These are phyloP conservation scores for Ogataea minuta DNA, from an alignment of 805 yeast genomes.

Conservation along the genomic window DNA sequence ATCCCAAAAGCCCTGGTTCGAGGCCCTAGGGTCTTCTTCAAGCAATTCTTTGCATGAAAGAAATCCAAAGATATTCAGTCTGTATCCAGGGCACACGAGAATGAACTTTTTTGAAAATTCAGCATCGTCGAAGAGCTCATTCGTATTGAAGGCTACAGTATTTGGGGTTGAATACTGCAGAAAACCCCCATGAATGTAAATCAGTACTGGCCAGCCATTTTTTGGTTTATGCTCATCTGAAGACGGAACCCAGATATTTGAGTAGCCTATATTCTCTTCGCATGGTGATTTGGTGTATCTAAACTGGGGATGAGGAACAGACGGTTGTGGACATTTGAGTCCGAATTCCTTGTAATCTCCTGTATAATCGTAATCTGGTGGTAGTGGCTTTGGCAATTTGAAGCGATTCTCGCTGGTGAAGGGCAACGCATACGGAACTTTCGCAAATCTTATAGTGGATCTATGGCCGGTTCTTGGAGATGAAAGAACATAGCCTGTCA, in stretches of 20 bases:
- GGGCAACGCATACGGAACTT: constrained; percentile 37
- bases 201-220: constrained; percentile 42
- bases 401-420: constrained; percentile 34
- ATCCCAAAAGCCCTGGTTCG: constrained; percentile 45
- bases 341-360: constrained; percentile 39
- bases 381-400: constrained; percentile 30
- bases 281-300: constrained; percentile 27
- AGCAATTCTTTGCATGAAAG: constrained; percentile 38
- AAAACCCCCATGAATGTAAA: constrained; percentile 46
- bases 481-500: constrained; percentile 29
- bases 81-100: constrained; percentile 38
- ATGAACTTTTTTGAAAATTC: constrained; percentile 35
- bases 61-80: constrained; percentile 41
- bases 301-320: constrained; percentile 28
- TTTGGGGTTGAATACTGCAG: constrained; percentile 37
- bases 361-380: constrained; percentile 36
- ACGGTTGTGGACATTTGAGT: constrained; percentile 39
- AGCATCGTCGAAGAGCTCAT: constrained; percentile 27
- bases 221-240: constrained; percentile 32
- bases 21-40: constrained; percentile 30
- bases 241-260: constrained; percentile 41
- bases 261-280: constrained; percentile 35
- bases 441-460: constrained; percentile 28
- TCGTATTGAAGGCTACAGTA: constrained; percentile 23
- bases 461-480: constrained; percentile 19